Evolutionary conservation across 78 protist genomes (phyloP), one percentile per base, ranked within the genome.

Genomic region (Corallochytrium limacisporum): DNA sequence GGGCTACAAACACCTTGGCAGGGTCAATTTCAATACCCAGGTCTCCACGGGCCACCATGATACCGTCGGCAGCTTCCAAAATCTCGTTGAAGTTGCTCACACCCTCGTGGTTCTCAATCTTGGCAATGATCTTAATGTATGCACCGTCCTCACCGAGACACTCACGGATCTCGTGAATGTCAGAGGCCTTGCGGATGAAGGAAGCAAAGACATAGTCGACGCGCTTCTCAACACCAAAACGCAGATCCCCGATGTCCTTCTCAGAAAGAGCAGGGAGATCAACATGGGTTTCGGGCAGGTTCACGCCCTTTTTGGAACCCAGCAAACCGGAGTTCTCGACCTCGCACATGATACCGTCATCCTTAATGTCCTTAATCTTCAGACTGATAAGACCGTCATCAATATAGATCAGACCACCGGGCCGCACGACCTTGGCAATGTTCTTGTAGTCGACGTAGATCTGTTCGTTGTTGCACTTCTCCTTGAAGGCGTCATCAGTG

Each of bases 31-130:
- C 95, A 31, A 86, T 69, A 57, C 90, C 91, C 15, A 89, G 74
- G n/a, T 89, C 96, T 15, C 96, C 96, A 10, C 97, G 81, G 20
- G 97, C 97, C 1, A 91, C 97, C 97, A 91, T 91, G 42, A 86
- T 36, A 20, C 91, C 97, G 73, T 89, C 90, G 4, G 77, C 16
- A n/a, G 0, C 82, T 28, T 4, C 42, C n/a, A 91, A 43, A 61
- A 91, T 91, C 24, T 60, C 86, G 40, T 72, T 84, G 39, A 91
- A 69, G 68, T 83, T 83, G 29, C 32, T 46, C 36, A 60, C 33
- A 47, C 85, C 95, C 66, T 72, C 82, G 51, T 72, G 78, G 65
- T 69, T 89, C 79, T 91, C 96, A 49, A 91, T 82, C 84, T 91
- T 91, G 39, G 84, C 47, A 39, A 91, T 87, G 53, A 91, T 72